These are phyloP conservation scores for Ilyonectria robusta DNA, from an alignment of 2,329 filamentous ascomycete genomes.

Conservation along the genomic window DNA sequence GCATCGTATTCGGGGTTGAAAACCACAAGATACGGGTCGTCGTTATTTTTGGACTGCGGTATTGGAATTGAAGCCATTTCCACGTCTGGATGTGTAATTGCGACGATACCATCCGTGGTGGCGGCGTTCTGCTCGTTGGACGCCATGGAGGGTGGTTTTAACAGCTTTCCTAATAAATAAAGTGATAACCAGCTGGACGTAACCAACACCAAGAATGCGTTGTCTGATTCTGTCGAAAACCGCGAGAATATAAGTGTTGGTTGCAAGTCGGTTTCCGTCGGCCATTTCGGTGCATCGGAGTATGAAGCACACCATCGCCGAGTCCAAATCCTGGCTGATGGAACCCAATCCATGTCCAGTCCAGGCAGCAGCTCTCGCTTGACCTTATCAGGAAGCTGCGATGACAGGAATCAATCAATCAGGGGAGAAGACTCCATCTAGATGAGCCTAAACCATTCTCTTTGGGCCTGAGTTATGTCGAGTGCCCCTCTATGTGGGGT, in stretches of 20 bases:
- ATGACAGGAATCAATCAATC: too few relatives aligned
- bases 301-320: not conserved
- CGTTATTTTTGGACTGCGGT: not conserved
- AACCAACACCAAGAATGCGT: not conserved
- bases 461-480: too few relatives aligned
- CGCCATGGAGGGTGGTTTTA: not conserved
- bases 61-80: constrained; percentile 9
- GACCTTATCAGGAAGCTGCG: too few relatives aligned
- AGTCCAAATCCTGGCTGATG: not conserved
- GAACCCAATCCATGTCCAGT: too few relatives aligned
- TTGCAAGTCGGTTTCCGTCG: constrained; percentile 4
- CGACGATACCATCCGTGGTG: not conserved
- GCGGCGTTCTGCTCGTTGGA: not conserved
- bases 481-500: not conserved
- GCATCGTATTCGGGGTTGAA: constrained; percentile 49
- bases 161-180: not conserved
- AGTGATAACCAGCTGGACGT: not conserved
- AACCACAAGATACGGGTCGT: constrained; percentile 45
- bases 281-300: constrained; percentile 1
- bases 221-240: not conserved
- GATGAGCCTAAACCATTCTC: too few relatives aligned
- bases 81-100: not conserved
- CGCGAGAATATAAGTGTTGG: not conserved
- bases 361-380: too few relatives aligned
- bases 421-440: too few relatives aligned